Conservation (phyloP, 2,329 filamentous ascomycete species). For the Pseudocercospora fuligena region DNA sequence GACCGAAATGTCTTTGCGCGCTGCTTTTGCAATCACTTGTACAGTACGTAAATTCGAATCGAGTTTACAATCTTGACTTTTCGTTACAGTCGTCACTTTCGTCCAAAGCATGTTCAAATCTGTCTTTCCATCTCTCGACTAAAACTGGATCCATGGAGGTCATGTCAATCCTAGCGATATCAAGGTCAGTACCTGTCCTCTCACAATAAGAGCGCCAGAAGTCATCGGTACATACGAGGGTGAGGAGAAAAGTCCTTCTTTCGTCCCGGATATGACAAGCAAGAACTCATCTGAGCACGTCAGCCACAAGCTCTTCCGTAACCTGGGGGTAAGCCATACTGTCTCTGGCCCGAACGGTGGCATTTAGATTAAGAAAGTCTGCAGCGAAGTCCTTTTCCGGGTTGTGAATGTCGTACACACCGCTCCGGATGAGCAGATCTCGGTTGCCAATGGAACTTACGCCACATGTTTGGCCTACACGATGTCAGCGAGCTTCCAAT, state of each 20-base stretch:
- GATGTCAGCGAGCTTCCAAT: background rate
- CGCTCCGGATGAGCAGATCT: slow-evolving; percentile 39
- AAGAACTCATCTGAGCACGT: slow-evolving; percentile 47
- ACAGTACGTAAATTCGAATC: background rate
- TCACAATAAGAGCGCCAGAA: background rate
- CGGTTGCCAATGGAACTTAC: slow-evolving; percentile 50
- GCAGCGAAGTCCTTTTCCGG: slow-evolving; percentile 45
- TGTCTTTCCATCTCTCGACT: slow-evolving; percentile 35
- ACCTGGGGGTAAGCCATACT: background rate
- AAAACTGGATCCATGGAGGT: slow-evolving; percentile 37
- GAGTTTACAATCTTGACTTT: slow-evolving; percentile 14
- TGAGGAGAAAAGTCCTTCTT: slow-evolving; percentile 45
- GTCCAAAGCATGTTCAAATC: slow-evolving; percentile 33
- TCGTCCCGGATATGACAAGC: slow-evolving; percentile 46
- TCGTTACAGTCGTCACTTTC: slow-evolving; percentile 22
- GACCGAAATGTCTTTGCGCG: background rate
- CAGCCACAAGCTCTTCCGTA: background rate
- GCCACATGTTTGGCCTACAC: slow-evolving; percentile 48
- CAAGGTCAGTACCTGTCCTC: background rate
- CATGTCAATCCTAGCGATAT: slow-evolving; percentile 42
- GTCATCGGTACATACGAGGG: slow-evolving; percentile 1
- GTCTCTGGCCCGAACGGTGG: slow-evolving; percentile 51
- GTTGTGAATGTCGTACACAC: slow-evolving; percentile 36
- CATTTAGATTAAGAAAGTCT: slow-evolving; percentile 44
- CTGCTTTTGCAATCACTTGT: background rate